phyloP scores from a whole-genome alignment of 2,329 filamentous ascomycete species.

The Ilyonectria destructans region DNA sequence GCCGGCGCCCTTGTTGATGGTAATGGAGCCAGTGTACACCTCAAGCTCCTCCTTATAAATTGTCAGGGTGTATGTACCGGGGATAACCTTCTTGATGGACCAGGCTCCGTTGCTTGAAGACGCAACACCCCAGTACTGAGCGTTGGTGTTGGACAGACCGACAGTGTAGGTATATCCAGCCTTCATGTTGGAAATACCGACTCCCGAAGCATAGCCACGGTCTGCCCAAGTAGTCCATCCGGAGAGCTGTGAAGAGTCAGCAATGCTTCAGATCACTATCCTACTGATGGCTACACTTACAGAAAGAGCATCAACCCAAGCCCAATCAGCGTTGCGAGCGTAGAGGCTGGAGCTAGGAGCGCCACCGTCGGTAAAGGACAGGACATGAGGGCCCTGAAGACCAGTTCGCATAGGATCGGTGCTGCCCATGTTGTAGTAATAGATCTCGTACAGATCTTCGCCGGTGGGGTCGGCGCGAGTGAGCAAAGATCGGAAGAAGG shows the following conservation, averaged over 20 bases:
- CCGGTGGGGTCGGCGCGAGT: conserved; percentile 55
- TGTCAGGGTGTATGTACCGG: conserved; percentile 53
- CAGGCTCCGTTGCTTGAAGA: conserved; percentile 48
- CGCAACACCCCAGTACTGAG: conserved; percentile 57
- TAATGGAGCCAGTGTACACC: conserved; percentile 48
- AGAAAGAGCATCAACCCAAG: conserved; percentile 52
- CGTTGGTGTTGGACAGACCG: conserved; percentile 53
- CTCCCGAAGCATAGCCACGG: conserved; percentile 50
- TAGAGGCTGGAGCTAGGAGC: conserved; percentile 56
- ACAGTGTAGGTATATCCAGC: conserved; percentile 57
- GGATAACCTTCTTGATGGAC: conserved; percentile 51
- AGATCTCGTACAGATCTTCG: conserved; percentile 61
- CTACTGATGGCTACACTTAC: conserved; percentile 32
- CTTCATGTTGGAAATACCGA: conserved; percentile 57
- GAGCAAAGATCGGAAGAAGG: conserved; percentile 59
- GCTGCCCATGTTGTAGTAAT: conserved; percentile 62
- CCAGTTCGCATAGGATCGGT: conserved; percentile 60
- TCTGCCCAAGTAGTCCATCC: conserved; percentile 52
- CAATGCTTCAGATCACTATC: too few relatives aligned
- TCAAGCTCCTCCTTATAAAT: conserved; percentile 56
- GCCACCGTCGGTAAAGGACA: conserved; percentile 57
- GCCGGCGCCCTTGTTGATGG: conserved; percentile 50
- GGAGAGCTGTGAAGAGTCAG: conserved; percentile 40
- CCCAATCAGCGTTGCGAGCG: conserved; percentile 55
- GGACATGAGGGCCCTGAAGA: conserved; percentile 59